Percentiles rank a stretch among this genome's conserved stretches.
phyloP scores from a whole-genome alignment of 2,329 filamentous ascomycete genomes.

The Didymosphaeria variabile region DNA sequence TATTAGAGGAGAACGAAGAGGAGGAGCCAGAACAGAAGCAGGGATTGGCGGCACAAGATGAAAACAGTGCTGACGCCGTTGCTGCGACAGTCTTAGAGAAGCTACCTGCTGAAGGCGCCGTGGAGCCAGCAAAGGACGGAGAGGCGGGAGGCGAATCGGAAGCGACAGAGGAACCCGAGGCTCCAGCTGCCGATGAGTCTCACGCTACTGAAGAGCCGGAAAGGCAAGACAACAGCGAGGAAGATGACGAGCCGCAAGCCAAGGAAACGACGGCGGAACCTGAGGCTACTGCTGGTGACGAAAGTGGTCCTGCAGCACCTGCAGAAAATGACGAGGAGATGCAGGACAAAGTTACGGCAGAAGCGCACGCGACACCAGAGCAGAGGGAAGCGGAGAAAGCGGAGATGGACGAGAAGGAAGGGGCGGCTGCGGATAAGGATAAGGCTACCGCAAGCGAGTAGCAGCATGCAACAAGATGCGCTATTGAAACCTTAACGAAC shows the following conservation, averaged over 20 bases:
- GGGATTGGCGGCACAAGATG: slow-evolving; percentile 24
- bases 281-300: slow-evolving; percentile 11
- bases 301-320: slow-evolving; percentile 5
- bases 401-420: slow-evolving; percentile 22
- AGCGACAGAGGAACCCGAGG: slow-evolving; percentile 12
- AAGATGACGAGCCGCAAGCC: slow-evolving; percentile 21
- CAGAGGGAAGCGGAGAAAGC: slow-evolving; percentile 25
- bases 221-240: slow-evolving; percentile 30
- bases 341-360: slow-evolving; percentile 18
- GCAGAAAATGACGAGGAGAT: slow-evolving; percentile 2
- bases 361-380: slow-evolving; percentile 15
- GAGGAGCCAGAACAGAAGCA: slow-evolving; percentile 54
- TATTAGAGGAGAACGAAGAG: slow-evolving; percentile 85
- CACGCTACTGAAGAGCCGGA: slow-evolving; percentile 24
- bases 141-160: slow-evolving; percentile 22
- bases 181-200: slow-evolving; percentile 17
- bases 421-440: slow-evolving; percentile 18
- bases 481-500: slow-evolving; percentile 4
- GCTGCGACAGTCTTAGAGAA: slow-evolving; percentile 28
- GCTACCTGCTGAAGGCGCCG: slow-evolving; percentile 33
- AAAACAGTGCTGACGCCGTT: slow-evolving; percentile 15
- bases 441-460: slow-evolving; percentile 14
- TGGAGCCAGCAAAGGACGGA: slow-evolving; percentile 13
- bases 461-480: slow-evolving; percentile 5
- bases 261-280: slow-evolving; percentile 21